Percentiles rank a stretch among this genome's conserved stretches.
Conservation (phyloP, 495 filamentous ascomycete species). For the Sphaerosporella brunnea region DNA sequence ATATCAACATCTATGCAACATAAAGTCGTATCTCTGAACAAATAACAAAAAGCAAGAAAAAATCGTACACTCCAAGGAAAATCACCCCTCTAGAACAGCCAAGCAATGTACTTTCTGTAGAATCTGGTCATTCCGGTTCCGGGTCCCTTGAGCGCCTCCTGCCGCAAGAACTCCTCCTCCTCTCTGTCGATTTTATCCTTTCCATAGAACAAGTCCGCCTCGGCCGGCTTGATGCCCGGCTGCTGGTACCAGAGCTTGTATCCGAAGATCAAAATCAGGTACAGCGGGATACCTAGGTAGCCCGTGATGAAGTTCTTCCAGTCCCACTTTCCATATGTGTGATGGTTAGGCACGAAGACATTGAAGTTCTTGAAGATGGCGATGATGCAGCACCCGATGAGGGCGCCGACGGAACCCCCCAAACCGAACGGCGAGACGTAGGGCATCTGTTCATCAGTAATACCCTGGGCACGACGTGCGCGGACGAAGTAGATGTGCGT, state of each 20-base stretch:
- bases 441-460: conserved; percentile 46
- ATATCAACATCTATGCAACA: no score
- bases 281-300: conserved; percentile 68
- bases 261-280: conserved; percentile 50
- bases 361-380: conserved; percentile 61
- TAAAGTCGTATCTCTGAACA: no score
- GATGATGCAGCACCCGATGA: conserved; percentile 52
- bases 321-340: conserved; percentile 40
- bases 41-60: no score
- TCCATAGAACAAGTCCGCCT: conserved; percentile 51
- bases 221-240: conserved; percentile 36
- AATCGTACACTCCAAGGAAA: no score
- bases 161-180: conserved; percentile 49
- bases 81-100: conserved; percentile 48
- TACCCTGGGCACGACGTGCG: conserved; percentile 52
- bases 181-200: conserved; percentile 59
- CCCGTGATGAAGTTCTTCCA: conserved; percentile 65
- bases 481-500: conserved; percentile 65
- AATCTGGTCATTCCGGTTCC: conserved; percentile 32
- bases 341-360: conserved; percentile 40
- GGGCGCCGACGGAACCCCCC: conserved; percentile 46
- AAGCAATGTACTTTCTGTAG: conserved; percentile 45
- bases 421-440: conserved; percentile 57
- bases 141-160: conserved; percentile 33
- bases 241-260: conserved; percentile 44